Evolutionary conservation across 148 eudicot genomes (phyloP).

Genomic region (Rhododendron simsii): DNA sequence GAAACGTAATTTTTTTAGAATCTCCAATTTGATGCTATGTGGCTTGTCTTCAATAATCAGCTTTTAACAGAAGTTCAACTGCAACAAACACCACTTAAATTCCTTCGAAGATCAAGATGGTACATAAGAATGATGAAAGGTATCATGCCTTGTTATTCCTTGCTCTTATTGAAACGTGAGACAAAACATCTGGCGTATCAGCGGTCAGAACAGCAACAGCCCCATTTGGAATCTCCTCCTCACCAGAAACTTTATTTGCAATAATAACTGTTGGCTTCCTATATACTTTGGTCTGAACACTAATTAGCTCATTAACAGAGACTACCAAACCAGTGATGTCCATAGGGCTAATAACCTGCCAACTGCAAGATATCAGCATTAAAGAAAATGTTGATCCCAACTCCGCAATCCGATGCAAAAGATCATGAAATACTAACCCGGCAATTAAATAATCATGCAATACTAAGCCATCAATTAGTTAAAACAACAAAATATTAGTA

Average conservation of each 20-base stretch:
- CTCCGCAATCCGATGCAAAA: not conserved
- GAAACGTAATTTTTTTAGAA: not conserved
- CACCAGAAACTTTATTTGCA: slow-evolving; percentile 10
- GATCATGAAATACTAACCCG: not conserved
- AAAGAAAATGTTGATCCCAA: not conserved
- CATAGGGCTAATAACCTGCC: slow-evolving; percentile 10
- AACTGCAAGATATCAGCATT: not conserved
- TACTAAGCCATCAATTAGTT: not conserved
- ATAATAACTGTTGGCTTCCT: slow-evolving; percentile 7
- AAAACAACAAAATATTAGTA: not conserved
- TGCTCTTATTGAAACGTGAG: slow-evolving; percentile 9
- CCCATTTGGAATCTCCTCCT: slow-evolving; percentile 12
- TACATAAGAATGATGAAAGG: not conserved
- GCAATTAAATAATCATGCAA: not conserved
- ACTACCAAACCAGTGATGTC: slow-evolving; percentile 5
- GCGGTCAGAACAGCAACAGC: slow-evolving; percentile 6
- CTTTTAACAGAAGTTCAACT: not conserved
- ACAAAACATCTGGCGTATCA: slow-evolving; percentile 9
- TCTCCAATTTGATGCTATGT: not conserved
- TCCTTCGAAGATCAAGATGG: not conserved
- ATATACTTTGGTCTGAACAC: not conserved
- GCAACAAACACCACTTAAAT: not conserved
- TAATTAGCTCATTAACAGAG: not conserved
- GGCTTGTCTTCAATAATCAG: not conserved
- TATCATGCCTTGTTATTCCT: slow-evolving; percentile 11